Evolutionary conservation across 176 grass and related monocot genomes (phyloP).

Genomic region (Miscanthus lutarioriparius): DNA sequence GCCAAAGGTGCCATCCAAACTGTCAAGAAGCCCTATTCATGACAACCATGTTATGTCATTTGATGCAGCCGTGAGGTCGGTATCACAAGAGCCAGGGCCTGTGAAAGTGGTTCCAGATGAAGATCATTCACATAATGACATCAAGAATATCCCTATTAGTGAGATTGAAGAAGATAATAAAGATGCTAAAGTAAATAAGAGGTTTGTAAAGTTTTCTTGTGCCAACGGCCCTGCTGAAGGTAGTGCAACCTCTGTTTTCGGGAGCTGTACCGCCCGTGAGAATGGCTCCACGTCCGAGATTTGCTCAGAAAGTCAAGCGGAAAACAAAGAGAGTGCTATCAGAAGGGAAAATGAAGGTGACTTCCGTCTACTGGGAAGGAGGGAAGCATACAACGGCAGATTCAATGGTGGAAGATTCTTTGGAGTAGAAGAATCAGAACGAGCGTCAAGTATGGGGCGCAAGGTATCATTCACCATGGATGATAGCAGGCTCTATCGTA

Average conservation of each 20-base stretch:
- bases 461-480: constrained; percentile 90
- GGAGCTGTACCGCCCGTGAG: constrained; percentile 26
- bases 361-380: constrained; percentile 89
- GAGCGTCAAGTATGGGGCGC: constrained; percentile 60
- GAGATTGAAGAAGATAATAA: constrained; percentile 87
- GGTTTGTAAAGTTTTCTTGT: constrained; percentile 61
- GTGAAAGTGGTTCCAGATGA: constrained; percentile 54
- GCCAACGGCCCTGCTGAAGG: constrained; percentile 37
- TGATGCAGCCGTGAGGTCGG: constrained; percentile 85
- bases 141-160: constrained; percentile 46
- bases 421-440: constrained; percentile 67
- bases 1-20: constrained; percentile 47
- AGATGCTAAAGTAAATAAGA: constrained; percentile 59
- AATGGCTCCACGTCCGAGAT: constrained; percentile 68
- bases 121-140: constrained; percentile 47
- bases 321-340: constrained; percentile 82
- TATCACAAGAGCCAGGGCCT: constrained; percentile 69
- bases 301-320: constrained; percentile 47
- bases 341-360: constrained; percentile 96
- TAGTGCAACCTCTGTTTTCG: constrained; percentile 54
- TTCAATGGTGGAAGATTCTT: constrained; percentile 74
- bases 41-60: constrained; percentile 90
- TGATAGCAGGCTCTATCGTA: constrained; percentile 48
- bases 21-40: constrained; percentile 69
- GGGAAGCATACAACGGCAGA: constrained; percentile 61